Conservation (phyloP, 306 rosid genomes). For the Vigna unguiculata region DNA sequence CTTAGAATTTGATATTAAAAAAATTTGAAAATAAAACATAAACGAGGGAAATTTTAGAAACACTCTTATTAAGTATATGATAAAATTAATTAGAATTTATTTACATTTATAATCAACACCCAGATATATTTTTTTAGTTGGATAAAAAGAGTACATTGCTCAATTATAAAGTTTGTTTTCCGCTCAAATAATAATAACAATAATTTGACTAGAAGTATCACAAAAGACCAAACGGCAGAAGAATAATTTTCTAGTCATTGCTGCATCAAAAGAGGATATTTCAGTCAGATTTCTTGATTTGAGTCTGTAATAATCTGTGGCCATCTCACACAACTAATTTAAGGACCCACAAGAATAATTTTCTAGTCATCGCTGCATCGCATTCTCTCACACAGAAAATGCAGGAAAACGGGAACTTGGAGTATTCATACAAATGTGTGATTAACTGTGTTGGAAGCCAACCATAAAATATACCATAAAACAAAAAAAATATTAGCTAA, state of each 20-base stretch:
- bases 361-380: conserved; percentile 28
- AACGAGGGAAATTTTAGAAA: too few species aligned
- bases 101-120: too few species aligned
- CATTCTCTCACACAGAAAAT: conserved; percentile 35
- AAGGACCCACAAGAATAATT: conserved; percentile 49
- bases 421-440: conserved; percentile 40
- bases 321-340: conserved; percentile 44
- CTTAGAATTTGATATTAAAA: too few species aligned
- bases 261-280: conserved; percentile 28
- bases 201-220: background rate
- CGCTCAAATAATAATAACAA: background rate
- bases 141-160: background rate
- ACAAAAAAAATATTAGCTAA: conserved; percentile 34
- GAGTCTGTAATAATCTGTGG: conserved; percentile 37
- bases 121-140: too few species aligned
- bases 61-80: too few species aligned
- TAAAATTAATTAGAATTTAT: too few species aligned
- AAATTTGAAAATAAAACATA: too few species aligned
- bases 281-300: conserved; percentile 54
- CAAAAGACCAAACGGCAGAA: background rate
- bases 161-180: background rate
- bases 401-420: conserved; percentile 33
- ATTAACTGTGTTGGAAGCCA: conserved; percentile 52
- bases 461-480: conserved; percentile 41
- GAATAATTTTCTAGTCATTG: too few species aligned